Conservation (phyloP, 2,329 filamentous ascomycete genomes). For the Lasiodiplodia hormozganensis region DNA sequence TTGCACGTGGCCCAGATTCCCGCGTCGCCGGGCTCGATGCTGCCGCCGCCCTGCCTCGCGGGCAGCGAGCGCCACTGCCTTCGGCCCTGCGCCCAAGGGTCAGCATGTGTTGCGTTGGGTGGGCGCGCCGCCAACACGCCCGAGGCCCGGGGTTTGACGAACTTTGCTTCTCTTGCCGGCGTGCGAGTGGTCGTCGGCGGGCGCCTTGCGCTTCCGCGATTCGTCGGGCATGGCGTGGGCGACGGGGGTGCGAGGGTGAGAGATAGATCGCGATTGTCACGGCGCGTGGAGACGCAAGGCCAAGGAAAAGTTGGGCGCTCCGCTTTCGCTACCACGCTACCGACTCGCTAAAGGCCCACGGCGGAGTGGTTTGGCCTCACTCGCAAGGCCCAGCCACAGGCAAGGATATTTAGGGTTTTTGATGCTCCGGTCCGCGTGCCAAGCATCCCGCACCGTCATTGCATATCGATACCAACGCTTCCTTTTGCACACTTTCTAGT, state of each 20-base stretch:
- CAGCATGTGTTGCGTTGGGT: background rate
- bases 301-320: constrained; percentile 7
- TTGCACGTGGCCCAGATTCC: constrained; percentile 83
- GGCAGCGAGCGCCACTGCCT: constrained; percentile 26
- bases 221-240: constrained; percentile 28
- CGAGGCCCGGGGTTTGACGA: constrained; percentile 4
- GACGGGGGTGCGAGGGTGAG: constrained; percentile 2
- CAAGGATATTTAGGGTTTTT: constrained; percentile 22
- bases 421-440: constrained; percentile 25
- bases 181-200: constrained; percentile 17
- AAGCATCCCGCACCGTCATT: background rate
- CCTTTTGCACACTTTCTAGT: too few relatives aligned
- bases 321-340: constrained; percentile 1
- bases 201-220: constrained; percentile 32
- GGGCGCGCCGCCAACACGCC: background rate
- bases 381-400: background rate
- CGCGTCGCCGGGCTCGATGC: constrained; percentile 70
- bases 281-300: background rate
- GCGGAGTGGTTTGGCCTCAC: background rate
- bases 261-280: background rate
- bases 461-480: too few relatives aligned
- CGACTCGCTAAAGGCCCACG: constrained; percentile 12
- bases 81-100: constrained; percentile 18
- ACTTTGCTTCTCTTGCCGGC: constrained; percentile 31
- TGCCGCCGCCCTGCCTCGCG: constrained; percentile 15